These are phyloP conservation scores for Byssothecium circinans DNA, from an alignment of 2,329 filamentous ascomycete species.

Conservation along the genomic window DNA sequence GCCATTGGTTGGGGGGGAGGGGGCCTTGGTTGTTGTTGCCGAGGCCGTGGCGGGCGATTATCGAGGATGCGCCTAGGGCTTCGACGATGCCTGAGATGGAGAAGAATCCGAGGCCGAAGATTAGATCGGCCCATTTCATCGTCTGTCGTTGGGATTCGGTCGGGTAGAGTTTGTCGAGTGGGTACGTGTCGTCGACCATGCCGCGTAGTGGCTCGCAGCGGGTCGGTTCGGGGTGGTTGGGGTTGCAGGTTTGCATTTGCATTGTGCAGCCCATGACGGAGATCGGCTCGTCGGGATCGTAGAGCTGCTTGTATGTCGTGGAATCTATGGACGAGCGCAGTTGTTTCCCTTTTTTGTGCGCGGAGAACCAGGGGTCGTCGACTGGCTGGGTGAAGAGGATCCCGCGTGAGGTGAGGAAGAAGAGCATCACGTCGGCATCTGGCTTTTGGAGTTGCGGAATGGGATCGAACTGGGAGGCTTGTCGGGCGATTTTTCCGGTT, in stretches of 20 bases:
- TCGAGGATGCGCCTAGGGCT: conserved; percentile 11
- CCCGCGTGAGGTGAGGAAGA: conserved; percentile 33
- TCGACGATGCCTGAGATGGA: conserved; percentile 7
- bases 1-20: conserved; percentile 41
- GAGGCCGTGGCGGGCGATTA: conserved; percentile 15
- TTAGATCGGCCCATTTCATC: conserved; percentile 8
- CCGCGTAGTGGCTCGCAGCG: conserved; percentile 24
- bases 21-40: conserved; percentile 13
- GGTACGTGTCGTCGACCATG: conserved; percentile 5
- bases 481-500: conserved; percentile 1
- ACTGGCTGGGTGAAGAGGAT: conserved; percentile 27
- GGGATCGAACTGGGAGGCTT: conserved; percentile 10
- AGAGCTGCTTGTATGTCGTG: conserved; percentile 5
- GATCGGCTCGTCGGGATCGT: conserved; percentile 22
- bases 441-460: conserved; percentile 30
- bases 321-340: conserved; percentile 3
- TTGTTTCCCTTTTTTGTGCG: conserved; percentile 13
- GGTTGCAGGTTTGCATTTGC: conserved; percentile 42
- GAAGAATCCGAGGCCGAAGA: conserved; percentile 6
- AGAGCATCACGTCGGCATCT: conserved; percentile 35
- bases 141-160: conserved; percentile 2
- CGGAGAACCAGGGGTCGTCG: conserved; percentile 37
- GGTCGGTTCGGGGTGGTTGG: conserved; percentile 14
- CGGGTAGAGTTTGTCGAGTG: conserved; percentile 5
- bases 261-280: conserved; percentile 35